Conservation (phyloP, 129 eudicot genomes). For the Escallonia rubra region DNA sequence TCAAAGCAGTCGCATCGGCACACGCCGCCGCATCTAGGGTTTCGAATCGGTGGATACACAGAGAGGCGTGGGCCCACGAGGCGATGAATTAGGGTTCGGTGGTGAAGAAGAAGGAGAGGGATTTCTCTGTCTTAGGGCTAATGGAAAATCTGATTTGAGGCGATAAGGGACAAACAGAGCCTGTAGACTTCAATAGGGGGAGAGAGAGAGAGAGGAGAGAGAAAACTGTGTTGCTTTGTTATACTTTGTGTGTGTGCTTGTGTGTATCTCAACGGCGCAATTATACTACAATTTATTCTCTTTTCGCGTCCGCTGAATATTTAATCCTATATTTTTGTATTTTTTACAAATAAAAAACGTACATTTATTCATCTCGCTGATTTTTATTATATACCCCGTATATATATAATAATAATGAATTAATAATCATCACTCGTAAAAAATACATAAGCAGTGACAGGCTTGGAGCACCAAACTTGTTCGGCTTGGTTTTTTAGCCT, state of each 20-base stretch:
- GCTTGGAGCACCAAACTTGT: no score
- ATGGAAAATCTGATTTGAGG: constrained; percentile 6
- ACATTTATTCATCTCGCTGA: no score
- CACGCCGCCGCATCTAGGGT: constrained; percentile 3
- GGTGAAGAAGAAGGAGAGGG: background rate
- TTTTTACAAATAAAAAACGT: no score
- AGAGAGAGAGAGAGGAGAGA: constrained; percentile 25
- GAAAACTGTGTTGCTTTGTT: background rate
- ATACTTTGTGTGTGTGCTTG: background rate
- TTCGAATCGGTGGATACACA: background rate
- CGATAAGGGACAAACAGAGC: constrained; percentile 29
- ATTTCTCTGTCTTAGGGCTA: no score
- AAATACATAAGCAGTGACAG: no score
- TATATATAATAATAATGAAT: no score
- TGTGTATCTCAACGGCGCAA: constrained; percentile 27
- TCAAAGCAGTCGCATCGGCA: constrained; percentile 30
- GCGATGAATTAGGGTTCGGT: no score
- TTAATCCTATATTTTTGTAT: no score
- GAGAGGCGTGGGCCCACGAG: background rate
- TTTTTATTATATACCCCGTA: no score
- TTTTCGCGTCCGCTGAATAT: constrained; percentile 29
- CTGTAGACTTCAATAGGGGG: constrained; percentile 5
- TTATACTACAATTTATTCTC: constrained; percentile 25
- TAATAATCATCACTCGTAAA: no score
- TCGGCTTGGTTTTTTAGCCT: no score